These are phyloP conservation scores for Thelonectria olida DNA, from an alignment of 2,329 filamentous ascomycete genomes.

Conservation along the genomic window DNA sequence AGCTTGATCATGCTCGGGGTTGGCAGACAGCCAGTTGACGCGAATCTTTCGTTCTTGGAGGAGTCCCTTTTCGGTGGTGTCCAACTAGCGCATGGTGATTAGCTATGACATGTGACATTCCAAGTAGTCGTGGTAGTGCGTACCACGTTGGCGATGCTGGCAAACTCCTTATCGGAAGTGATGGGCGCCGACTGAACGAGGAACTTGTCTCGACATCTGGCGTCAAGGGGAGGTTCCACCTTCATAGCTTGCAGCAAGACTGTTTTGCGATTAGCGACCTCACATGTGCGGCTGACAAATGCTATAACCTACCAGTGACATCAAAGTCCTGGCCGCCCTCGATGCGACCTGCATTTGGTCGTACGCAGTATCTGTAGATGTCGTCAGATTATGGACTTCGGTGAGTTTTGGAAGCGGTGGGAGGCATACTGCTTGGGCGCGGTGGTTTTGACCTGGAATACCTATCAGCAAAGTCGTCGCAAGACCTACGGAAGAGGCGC, in stretches of 20 bases:
- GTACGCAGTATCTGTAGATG: slow-evolving; percentile 87
- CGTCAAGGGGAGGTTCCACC: slow-evolving; percentile 84
- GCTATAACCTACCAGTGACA: slow-evolving; percentile 77
- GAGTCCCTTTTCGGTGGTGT: slow-evolving; percentile 77
- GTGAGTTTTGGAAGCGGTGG: slow-evolving; percentile 27
- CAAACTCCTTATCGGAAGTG: slow-evolving; percentile 83
- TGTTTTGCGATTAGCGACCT: slow-evolving; percentile 47
- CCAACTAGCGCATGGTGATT: slow-evolving; percentile 67
- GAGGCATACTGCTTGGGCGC: slow-evolving; percentile 89
- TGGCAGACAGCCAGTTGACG: slow-evolving; percentile 81
- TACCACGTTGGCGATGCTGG: slow-evolving; percentile 84
- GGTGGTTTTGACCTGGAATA: slow-evolving; percentile 92
- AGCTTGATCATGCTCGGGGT: slow-evolving; percentile 50
- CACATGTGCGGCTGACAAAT: neutral
- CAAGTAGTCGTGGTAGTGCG: slow-evolving; percentile 42
- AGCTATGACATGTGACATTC: slow-evolving; percentile 4
- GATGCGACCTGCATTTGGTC: slow-evolving; percentile 96
- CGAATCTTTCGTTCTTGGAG: slow-evolving; percentile 97
- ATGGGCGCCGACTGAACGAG: slow-evolving; percentile 92
- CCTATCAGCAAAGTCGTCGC: slow-evolving; percentile 26
- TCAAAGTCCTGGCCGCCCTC: slow-evolving; percentile 90
- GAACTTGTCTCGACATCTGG: slow-evolving; percentile 97
- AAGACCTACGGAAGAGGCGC: slow-evolving; percentile 26
- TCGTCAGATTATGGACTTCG: slow-evolving; percentile 28
- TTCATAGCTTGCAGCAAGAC: slow-evolving; percentile 99